Conservation (phyloP, 1,284 basidiomycete species). For the Ceratobasidium sp. region DNA sequence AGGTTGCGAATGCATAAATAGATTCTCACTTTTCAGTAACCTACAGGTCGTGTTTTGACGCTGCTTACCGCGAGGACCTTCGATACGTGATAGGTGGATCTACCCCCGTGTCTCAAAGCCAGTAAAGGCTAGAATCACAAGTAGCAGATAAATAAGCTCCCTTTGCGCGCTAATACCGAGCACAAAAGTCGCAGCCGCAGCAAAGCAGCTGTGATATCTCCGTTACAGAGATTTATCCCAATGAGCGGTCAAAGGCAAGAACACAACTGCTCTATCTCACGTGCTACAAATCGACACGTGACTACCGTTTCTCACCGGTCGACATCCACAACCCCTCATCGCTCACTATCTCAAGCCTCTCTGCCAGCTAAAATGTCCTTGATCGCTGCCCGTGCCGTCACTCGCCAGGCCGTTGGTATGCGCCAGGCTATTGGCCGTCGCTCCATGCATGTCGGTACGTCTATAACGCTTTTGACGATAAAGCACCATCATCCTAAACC, state of each 20-base stretch:
- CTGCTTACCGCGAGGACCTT: neutral
- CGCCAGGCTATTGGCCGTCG: conserved; percentile 36
- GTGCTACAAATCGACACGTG: neutral
- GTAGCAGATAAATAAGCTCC: neutral
- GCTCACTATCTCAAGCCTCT: neutral
- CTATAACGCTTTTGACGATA: neutral
- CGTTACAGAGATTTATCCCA: conserved; percentile 26
- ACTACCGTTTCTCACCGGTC: conserved; percentile 12
- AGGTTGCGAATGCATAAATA: neutral
- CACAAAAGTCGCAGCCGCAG: conserved; percentile 22
- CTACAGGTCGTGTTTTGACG: too few relatives aligned
- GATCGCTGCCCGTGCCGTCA: conserved; percentile 27
- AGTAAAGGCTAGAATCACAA: neutral
- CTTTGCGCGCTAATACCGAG: neutral
- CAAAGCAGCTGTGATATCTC: conserved; percentile 22
- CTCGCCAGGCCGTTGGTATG: conserved; percentile 27
- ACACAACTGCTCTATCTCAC: neutral
- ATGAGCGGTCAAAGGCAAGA: neutral
- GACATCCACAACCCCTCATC: conserved; percentile 12
- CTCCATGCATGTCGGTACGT: conserved; percentile 36
- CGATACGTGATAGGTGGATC: neutral
- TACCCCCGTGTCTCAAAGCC: conserved; percentile 13
- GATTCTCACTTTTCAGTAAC: neutral
- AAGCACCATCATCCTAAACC: too few relatives aligned
- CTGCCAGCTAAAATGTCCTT: conserved; percentile 32